Evolutionary conservation across 129 eudicot species (phyloP).

Genomic region (Flaveria ramosissima): DNA sequence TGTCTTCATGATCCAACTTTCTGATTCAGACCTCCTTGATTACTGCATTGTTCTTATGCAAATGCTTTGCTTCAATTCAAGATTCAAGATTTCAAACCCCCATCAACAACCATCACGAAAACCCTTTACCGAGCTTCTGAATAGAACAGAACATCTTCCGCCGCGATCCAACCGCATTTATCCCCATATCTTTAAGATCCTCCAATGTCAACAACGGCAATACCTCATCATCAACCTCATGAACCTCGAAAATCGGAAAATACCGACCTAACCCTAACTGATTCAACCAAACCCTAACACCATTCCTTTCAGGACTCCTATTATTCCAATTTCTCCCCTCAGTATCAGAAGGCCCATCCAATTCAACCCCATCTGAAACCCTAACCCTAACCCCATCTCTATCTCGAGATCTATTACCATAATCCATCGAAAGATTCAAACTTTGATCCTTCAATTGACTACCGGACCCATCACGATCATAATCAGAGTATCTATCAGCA

Average conservation of each 20-base stretch:
- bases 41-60: background rate
- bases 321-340: conserved; percentile 40
- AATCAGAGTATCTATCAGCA: conserved; percentile 47
- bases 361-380: conserved; percentile 47
- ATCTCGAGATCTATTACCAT: conserved; percentile 22
- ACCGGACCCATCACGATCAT: conserved; percentile 46
- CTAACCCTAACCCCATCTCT: conserved; percentile 28
- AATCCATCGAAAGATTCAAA: conserved; percentile 46
- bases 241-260: conserved; percentile 65
- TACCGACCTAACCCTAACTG: conserved; percentile 59
- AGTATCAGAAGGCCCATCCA: conserved; percentile 46
- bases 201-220: conserved; percentile 61
- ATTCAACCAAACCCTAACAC: conserved; percentile 67
- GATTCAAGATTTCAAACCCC: background rate
- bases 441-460: conserved; percentile 56
- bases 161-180: conserved; percentile 70
- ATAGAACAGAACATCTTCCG: conserved; percentile 67
- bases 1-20: background rate
- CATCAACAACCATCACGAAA: conserved; percentile 39
- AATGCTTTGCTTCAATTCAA: conserved; percentile 6
- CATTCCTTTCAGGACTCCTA: conserved; percentile 40
- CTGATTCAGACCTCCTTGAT: background rate
- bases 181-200: conserved; percentile 80
- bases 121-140: conserved; percentile 70
- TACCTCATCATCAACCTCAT: conserved; percentile 79